These are phyloP conservation scores for Rhynchospora breviuscula DNA, from an alignment of 176 grass and related monocot genomes.

Conservation along the genomic window DNA sequence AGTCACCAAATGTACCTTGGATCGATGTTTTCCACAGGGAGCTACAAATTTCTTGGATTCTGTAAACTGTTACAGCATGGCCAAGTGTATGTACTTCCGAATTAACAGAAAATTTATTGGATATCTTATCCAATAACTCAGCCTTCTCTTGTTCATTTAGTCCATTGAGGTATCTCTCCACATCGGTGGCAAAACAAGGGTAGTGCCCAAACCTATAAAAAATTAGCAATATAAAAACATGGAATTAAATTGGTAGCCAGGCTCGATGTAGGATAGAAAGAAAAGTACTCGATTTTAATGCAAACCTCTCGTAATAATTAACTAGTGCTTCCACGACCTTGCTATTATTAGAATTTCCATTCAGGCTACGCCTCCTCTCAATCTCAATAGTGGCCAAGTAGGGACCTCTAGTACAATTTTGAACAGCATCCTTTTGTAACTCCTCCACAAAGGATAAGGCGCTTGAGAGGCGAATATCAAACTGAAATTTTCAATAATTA, in stretches of 20 bases:
- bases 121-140: slow-evolving; percentile 56
- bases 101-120: slow-evolving; percentile 38
- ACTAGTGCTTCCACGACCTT: slow-evolving; percentile 66
- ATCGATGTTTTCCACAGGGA: slow-evolving; percentile 49
- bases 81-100: slow-evolving; percentile 56
- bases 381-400: slow-evolving; percentile 88
- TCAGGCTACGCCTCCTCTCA: slow-evolving; percentile 44
- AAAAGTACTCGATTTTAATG: slow-evolving; percentile 4
- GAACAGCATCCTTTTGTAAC: slow-evolving; percentile 51
- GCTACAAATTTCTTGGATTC: slow-evolving; percentile 78
- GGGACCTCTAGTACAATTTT: slow-evolving; percentile 69
- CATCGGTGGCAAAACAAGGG: slow-evolving; percentile 79
- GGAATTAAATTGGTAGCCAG: slow-evolving; percentile 12
- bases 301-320: slow-evolving; percentile 76
- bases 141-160: slow-evolving; percentile 53
- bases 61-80: slow-evolving; percentile 54
- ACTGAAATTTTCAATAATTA: slow-evolving; percentile 36
- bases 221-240: slow-evolving; percentile 19
- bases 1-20: slow-evolving; percentile 34
- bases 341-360: slow-evolving; percentile 42
- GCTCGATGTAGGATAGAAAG: slow-evolving; percentile 12
- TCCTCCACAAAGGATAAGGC: slow-evolving; percentile 74
- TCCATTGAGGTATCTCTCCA: slow-evolving; percentile 67
- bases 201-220: slow-evolving; percentile 79
- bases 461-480: slow-evolving; percentile 69